Evolutionary conservation across 768 basidiomycete species (phyloP).

Genomic region (Suillus occidentalis): DNA sequence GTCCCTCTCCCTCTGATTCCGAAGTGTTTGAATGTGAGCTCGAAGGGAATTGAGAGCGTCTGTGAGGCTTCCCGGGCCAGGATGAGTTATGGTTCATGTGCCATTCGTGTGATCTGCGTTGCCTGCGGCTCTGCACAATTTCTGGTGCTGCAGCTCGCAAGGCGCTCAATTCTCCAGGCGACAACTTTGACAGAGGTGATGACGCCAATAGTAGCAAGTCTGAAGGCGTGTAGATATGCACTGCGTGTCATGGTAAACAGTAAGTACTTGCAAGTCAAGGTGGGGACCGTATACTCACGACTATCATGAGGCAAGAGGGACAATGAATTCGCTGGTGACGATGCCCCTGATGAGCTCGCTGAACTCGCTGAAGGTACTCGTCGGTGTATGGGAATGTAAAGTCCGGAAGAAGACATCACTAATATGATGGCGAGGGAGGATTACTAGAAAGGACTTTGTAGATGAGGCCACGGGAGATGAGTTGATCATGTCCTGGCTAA

Average conservation of each 20-base stretch:
- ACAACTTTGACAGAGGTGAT: slow-evolving; percentile 23
- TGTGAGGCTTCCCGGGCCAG: slow-evolving; percentile 1
- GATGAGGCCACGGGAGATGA: neutral
- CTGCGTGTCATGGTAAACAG: neutral
- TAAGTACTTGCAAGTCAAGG: neutral
- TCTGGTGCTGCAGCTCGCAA: slow-evolving; percentile 26
- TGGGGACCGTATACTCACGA: slow-evolving; percentile 8
- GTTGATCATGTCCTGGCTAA: neutral
- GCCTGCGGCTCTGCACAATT: slow-evolving; percentile 26
- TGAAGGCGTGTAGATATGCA: slow-evolving; percentile 25
- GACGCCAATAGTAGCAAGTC: slow-evolving; percentile 26
- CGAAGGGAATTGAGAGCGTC: neutral
- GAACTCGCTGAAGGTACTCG: slow-evolving; percentile 21
- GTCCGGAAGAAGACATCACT: slow-evolving; percentile 27
- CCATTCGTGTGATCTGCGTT: slow-evolving; percentile 29
- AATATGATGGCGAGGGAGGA: slow-evolving; percentile 11
- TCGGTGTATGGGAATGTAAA: slow-evolving; percentile 45
- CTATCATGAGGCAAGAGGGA: slow-evolving; percentile 6
- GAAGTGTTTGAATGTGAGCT: slow-evolving; percentile 6
- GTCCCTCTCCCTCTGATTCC: slow-evolving; percentile 20
- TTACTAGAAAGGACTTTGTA: slow-evolving; percentile 3
- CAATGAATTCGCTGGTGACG: slow-evolving; percentile 14
- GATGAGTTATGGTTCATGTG: slow-evolving; percentile 12
- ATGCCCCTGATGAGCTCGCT: slow-evolving; percentile 17
- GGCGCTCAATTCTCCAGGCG: slow-evolving; percentile 5